Evolutionary conservation across 176 grass and related monocot species (phyloP), one percentile per base, ranked within the genome.

Genomic region (Rhynchospora tenuis): DNA sequence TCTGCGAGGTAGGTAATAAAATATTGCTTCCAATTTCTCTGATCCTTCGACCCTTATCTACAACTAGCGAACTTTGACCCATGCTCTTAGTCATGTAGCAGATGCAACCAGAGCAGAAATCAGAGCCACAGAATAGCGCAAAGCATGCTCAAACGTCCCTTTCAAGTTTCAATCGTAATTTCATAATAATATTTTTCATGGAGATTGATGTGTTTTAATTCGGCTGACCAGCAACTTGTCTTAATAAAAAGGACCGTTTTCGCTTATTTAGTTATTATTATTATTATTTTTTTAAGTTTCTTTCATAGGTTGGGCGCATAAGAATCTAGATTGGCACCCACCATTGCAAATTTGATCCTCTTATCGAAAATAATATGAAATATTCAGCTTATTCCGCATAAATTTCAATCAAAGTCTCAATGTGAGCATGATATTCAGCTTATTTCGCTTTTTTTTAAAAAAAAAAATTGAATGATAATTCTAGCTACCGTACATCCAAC

Each of bases 81-180:
- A 51, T 51, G 46, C 67, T 46, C 19, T 52, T 1, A 51, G 16
- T 14, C 33, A 66, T 38, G 19, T 78, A 65, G 60, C 16, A 62
- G 73, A 85, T 29, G 9, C n/a, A 81, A 81, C 79, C 11, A 22
- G 5, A 28, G 3, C 51, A 46, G 15, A 62, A 45, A 81, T 22
- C 56, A 24, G 6, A 62, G 46, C 79, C 79, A 65, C 59, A 81
- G 28, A 81, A 58, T 9, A 56, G 26, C 55, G 46, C 38, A 38
- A 15, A 15, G 64, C 55, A 63, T 38, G 17, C 51, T 22, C 17
- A 64, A 65, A 81, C 29, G 33, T 44, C 57, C 50, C 33, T 65
- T 43, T 81, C 79, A 65, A 65, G 19, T 65, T 59, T 65, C 79
- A 65, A 65, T 50, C 7, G 55, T 61, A 59, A 29, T 31, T 70